Conservation (phyloP, 73 alveolate genomes). For the Tetrahymena elliotti region DNA sequence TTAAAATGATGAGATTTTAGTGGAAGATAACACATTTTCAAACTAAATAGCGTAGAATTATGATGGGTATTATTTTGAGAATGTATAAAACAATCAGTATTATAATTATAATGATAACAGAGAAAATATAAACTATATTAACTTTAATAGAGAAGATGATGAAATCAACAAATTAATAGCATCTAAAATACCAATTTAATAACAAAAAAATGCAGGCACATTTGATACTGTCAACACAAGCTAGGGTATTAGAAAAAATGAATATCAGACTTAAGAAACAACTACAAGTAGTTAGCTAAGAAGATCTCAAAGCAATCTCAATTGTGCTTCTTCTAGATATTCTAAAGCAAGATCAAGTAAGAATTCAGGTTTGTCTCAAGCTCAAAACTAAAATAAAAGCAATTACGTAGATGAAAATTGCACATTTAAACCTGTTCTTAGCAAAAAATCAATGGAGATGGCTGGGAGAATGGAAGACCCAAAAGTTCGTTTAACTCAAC, state of each 20-base stretch:
- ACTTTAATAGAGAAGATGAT: neutral
- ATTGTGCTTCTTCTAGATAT: neutral
- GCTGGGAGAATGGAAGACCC: slow-evolving; percentile 34
- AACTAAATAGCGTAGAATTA: neutral
- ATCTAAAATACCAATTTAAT: neutral
- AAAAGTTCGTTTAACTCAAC: slow-evolving; percentile 11
- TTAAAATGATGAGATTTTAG: neutral
- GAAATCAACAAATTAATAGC: neutral
- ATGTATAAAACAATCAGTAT: neutral
- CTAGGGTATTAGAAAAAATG: neutral
- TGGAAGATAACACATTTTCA: neutral
- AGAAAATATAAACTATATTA: neutral
- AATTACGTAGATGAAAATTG: neutral
- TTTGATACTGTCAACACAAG: neutral
- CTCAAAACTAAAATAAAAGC: neutral
- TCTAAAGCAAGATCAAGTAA: neutral
- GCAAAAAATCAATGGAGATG: slow-evolving; percentile 14
- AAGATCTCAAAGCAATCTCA: neutral
- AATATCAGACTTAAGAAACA: neutral
- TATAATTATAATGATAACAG: neutral
- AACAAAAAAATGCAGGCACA: neutral
- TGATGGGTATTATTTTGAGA: neutral
- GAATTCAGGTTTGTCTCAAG: neutral
- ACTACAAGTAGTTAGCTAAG: neutral
- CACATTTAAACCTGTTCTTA: slow-evolving; percentile 34